Conservation (phyloP, 2,329 filamentous ascomycete species). For the Helotiales sp. region DNA sequence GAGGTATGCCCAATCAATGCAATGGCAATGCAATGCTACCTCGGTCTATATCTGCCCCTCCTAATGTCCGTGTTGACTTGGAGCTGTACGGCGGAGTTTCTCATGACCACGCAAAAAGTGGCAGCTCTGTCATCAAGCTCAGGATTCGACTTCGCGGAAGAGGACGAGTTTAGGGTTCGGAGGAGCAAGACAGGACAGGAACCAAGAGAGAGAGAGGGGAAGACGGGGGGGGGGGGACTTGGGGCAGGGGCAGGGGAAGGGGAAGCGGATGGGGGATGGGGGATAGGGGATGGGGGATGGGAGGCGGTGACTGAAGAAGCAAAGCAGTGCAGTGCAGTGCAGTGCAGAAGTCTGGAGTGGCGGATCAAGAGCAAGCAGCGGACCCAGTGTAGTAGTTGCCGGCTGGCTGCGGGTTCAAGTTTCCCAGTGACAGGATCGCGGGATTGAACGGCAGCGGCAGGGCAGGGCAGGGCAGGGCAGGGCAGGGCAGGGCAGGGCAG, state of each 20-base stretch:
- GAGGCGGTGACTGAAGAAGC: slow-evolving; percentile 3
- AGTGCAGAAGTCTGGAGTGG: not conserved
- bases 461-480: no score
- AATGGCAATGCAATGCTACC: no score
- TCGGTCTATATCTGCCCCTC: slow-evolving; percentile 8
- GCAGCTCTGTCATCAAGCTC: not conserved
- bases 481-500: no score
- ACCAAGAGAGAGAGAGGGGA: slow-evolving; percentile 2
- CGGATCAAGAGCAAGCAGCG: not conserved
- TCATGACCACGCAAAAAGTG: slow-evolving; percentile 2
- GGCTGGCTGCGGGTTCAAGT: not conserved
- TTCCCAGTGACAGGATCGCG: slow-evolving; percentile 10
- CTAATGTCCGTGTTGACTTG: slow-evolving; percentile 14
- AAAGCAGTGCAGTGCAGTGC: no score
- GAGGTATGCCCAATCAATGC: not conserved
- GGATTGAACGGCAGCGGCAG: not conserved
- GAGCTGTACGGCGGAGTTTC: not conserved
- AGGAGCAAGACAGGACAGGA: slow-evolving; percentile 1
- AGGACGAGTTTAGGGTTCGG: not conserved
- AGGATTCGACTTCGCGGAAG: not conserved
- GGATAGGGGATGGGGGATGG: not conserved
- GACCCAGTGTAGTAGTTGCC: not conserved
- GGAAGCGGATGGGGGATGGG: no score
- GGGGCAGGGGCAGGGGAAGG: no score
- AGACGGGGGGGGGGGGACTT: not conserved